phyloP scores from a whole-genome alignment of 805 yeast genomes.

The Schwanniomyces yamadae region DNA sequence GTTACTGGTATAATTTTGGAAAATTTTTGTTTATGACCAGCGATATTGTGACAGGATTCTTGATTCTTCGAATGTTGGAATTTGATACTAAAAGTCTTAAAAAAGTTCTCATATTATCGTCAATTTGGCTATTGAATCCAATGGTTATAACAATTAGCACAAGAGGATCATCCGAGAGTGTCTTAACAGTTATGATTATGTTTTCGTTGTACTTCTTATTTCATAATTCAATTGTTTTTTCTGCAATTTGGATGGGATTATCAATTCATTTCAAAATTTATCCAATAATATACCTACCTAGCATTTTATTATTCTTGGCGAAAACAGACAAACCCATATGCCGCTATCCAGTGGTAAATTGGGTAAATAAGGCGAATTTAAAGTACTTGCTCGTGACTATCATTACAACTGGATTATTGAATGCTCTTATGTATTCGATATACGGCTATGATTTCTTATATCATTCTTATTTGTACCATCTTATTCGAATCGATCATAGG shows the following conservation, averaged over 20 bases:
- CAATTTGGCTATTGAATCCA: slow-evolving; percentile 89
- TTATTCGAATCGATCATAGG: slow-evolving; percentile 83
- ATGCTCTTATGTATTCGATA: slow-evolving; percentile 57
- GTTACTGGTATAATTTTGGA: slow-evolving; percentile 59
- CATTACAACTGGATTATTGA: slow-evolving; percentile 45
- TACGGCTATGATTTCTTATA: slow-evolving; percentile 77
- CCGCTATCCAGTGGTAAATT: slow-evolving; percentile 27
- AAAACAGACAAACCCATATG: slow-evolving; percentile 19
- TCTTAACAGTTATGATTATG: slow-evolving; percentile 76
- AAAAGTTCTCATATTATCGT: slow-evolving; percentile 35
- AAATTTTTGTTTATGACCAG: slow-evolving; percentile 73
- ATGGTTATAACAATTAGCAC: slow-evolving; percentile 93
- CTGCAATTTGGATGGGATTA: slow-evolving; percentile 60
- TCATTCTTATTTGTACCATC: slow-evolving; percentile 81
- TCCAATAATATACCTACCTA: slow-evolving; percentile 85
- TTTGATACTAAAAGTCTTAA: slow-evolving; percentile 12
- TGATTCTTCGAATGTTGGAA: slow-evolving; percentile 45
- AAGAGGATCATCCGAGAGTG: slow-evolving; percentile 90
- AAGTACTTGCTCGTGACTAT: slow-evolving; percentile 32
- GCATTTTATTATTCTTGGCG: slow-evolving; percentile 51
- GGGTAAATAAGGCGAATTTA: slow-evolving; percentile 40
- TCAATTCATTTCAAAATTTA: slow-evolving; percentile 89
- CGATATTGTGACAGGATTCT: slow-evolving; percentile 77
- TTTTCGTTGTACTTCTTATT: slow-evolving; percentile 50
- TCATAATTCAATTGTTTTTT: slow-evolving; percentile 22